These are phyloP conservation scores for Colletotrichum plurivorum DNA, from an alignment of 2,329 filamentous ascomycete species.

Conservation along the genomic window DNA sequence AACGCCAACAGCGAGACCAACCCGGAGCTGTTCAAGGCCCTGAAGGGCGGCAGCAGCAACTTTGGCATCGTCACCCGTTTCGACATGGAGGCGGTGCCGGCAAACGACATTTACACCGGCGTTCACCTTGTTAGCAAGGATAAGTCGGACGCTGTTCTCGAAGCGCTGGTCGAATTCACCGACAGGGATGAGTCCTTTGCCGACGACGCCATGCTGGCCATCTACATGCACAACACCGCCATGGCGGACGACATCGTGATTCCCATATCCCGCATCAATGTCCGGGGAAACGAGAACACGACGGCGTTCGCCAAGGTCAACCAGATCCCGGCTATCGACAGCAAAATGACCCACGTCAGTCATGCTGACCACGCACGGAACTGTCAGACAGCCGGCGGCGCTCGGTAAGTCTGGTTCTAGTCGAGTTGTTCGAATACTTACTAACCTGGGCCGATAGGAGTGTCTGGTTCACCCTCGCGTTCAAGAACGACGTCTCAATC, in stretches of 20 bases:
- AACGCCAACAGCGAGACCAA: conserved; percentile 54
- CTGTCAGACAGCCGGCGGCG: background rate
- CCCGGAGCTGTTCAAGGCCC: conserved; percentile 60
- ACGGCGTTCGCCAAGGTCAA: conserved; percentile 18
- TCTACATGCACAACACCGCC: conserved; percentile 45
- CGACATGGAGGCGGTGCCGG: conserved; percentile 43
- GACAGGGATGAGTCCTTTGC: conserved; percentile 50
- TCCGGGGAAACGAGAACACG: conserved; percentile 30
- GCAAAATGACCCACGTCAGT: background rate
- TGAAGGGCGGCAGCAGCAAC: conserved; percentile 65
- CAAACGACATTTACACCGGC: conserved; percentile 36
- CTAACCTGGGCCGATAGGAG: conserved; percentile 45
- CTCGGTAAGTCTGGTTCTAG: background rate
- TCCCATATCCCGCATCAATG: conserved; percentile 41
- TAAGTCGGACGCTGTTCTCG: conserved; percentile 33
- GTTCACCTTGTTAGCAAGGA: conserved; percentile 37
- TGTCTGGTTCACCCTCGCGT: conserved; percentile 42
- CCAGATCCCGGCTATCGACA: conserved; percentile 11
- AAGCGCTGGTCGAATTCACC: conserved; percentile 57
- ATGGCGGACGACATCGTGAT: conserved; percentile 38
- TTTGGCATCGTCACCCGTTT: conserved; percentile 58
- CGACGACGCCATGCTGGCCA: conserved; percentile 45
- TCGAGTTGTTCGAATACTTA: background rate
- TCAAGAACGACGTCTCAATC: conserved; percentile 37
- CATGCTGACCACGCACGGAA: conserved; percentile 2